Evolutionary conservation across 768 basidiomycete genomes (phyloP), one percentile per base, ranked within the genome.

Genomic region (Fibroporia radiculosa): DNA sequence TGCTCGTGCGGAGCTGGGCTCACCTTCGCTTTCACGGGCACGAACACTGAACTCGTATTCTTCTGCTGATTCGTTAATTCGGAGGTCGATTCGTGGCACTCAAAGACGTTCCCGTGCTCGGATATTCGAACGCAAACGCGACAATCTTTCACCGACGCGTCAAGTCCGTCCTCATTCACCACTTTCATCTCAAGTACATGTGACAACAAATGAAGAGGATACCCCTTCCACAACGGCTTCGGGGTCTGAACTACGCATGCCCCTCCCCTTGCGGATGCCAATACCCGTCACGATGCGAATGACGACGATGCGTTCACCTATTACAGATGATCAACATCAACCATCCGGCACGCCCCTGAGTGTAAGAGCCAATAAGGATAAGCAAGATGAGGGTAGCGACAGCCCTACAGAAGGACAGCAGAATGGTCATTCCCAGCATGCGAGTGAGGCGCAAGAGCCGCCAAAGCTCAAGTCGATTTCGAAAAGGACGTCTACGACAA

Each of bases 1-100:
- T 18, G n/a, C 23, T 23, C 40, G 28, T 41, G 26, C 49, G 36
- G 16, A 40, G 37, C 25, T 41, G 24, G 18, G 35, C 33, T 3
- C 22, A 40, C 19, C 39, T 29, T 23, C 42, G 26, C n/a, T 48
- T 41, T 22, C 40, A 19, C 16, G 33, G 10, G 11, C 28, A 12
- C n/a, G 40, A 31, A 54, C 51, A 13, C 52, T 61, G 12, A 51
- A 50, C 1, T 57, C 50, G 34, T 61, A 61, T 40, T 49, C 59
- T 0, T 61, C 59, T 4, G 59, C 47, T 0, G 59, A 61, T 34
- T 61, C 59, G 1, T 47, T 58, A 4, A 42, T 55, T 5, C 43
- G 40, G 44, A 52, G 52, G 20, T 54, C 52, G 12, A 48, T 58
- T 18, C 49, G 51, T 39, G 42, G 26, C 26, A 40, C 47, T 19